Conservation (phyloP, 139 green algal species). For the Micractinium conductrix region DNA sequence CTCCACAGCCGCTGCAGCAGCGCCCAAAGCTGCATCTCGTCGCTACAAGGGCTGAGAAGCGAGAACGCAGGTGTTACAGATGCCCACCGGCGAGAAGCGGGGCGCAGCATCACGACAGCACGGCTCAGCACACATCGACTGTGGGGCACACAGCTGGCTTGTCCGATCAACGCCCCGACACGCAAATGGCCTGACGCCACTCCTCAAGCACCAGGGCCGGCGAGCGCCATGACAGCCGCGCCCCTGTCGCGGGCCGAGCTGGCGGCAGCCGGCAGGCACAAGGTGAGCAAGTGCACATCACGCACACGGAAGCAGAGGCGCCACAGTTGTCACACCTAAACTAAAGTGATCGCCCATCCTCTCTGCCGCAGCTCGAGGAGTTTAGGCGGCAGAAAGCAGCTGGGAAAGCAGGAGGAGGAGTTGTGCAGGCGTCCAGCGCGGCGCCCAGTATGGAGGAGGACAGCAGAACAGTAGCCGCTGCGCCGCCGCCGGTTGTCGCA, state of each 20-base stretch:
- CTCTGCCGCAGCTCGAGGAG: conserved; percentile 50
- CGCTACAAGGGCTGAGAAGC: not conserved
- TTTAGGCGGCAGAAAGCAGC: conserved; percentile 47
- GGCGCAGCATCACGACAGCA: no score
- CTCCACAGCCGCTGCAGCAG: not conserved
- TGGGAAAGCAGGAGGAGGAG: not conserved
- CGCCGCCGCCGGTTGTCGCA: not conserved
- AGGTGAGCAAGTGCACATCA: no score
- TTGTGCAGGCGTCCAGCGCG: no score
- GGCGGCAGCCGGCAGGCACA: conserved; percentile 49
- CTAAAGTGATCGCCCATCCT: not conserved
- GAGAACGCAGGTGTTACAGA: not conserved
- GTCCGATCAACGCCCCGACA: not conserved
- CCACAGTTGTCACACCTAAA: no score
- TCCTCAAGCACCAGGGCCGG: not conserved
- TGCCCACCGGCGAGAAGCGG: no score
- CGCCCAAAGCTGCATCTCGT: not conserved
- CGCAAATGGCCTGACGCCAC: not conserved
- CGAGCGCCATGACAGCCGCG: not conserved
- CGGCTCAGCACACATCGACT: no score
- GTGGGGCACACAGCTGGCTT: no score
- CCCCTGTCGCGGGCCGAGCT: conserved; percentile 37
- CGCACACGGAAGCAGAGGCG: no score
- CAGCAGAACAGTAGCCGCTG: not conserved
- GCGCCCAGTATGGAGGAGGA: no score